Percentiles rank a stretch among this genome's conserved stretches.
Conservation (phyloP, 2,329 filamentous ascomycete genomes). For the Aaosphaeria arxii region DNA sequence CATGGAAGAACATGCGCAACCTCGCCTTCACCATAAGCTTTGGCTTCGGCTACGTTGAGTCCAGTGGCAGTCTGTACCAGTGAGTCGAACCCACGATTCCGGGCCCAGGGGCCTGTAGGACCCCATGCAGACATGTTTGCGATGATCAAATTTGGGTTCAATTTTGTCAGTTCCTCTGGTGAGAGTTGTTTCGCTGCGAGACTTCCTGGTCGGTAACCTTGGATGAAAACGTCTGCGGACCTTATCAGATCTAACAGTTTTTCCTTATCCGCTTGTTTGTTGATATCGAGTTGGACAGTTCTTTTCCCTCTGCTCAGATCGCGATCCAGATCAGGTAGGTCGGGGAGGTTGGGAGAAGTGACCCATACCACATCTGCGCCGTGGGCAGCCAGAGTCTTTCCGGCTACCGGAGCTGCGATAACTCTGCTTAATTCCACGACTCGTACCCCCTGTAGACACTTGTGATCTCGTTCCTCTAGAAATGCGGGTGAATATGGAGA, state of each 20-base stretch:
- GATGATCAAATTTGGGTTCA: conserved; percentile 47
- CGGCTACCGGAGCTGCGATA: conserved; percentile 45
- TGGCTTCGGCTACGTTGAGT: conserved; percentile 55
- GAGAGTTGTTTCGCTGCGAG: conserved; percentile 45
- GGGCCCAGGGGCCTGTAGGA: conserved; percentile 45
- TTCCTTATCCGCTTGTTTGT: conserved; percentile 38
- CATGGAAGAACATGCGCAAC: conserved; percentile 47
- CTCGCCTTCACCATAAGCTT: conserved; percentile 41
- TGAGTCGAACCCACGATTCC: conserved; percentile 54
- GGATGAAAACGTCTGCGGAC: conserved; percentile 54
- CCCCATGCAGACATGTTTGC: conserved; percentile 56
- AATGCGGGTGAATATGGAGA: conserved; percentile 7
- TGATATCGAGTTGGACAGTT: conserved; percentile 48
- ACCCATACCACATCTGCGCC: conserved; percentile 49
- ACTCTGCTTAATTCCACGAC: conserved; percentile 42
- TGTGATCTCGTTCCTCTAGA: conserved; percentile 6
- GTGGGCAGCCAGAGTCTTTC: conserved; percentile 42
- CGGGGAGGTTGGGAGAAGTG: conserved; percentile 43
- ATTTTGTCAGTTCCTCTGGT: conserved; percentile 33
- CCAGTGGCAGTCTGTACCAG: conserved; percentile 56
- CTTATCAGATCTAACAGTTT: conserved; percentile 43
- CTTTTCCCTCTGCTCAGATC: conserved; percentile 49
- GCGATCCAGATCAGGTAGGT: conserved; percentile 39
- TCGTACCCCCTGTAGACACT: conserved; percentile 41
- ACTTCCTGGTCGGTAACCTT: conserved; percentile 52